Evolutionary conservation across 192 early-diverging fungal species (phyloP), one percentile per base, ranked within the genome.

Genomic region (Dimargaris cristalligena): DNA sequence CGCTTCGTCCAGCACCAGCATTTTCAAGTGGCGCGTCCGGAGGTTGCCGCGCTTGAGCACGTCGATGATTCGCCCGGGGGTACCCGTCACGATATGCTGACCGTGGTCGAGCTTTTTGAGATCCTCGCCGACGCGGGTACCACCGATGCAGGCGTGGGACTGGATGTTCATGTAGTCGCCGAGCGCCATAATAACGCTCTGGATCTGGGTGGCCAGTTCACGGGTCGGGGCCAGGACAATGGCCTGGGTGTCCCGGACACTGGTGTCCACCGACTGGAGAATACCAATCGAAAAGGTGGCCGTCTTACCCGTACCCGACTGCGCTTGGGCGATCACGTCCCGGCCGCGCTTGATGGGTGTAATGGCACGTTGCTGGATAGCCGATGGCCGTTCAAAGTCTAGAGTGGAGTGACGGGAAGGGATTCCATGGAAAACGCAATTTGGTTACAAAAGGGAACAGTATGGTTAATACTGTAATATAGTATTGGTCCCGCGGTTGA

Each of bases 221-320:
- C 94, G 85, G 1, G 94, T 97, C 10, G 94, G 94, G 26, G 90
- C 87, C 33, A 97, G 71, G 34, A 97, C 86, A 38, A 97, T 77
- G 9, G 90, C 92, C 67, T 98, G 94, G 0, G 87, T 90, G 63
- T 96, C 92, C 58, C 89, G 78, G 18, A 86, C 61, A 13, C 81
- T 76, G 13, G 91, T 93, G 59, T 92, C 89, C 66, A 97, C 93
- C 18, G 74, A 72, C 68, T 97, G 92, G 34, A 97, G 75, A 41
- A 85, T 86, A 13, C 90, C 88, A 60, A 97, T 97, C 1, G 89
- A 91, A 73, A 97, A 92, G 0, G 94, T 95, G 38, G 91, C 94
- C 0, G 94, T 97, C 70, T 97, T 97, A 72, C 94, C 94, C 59
- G 94, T 97, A 65, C 94, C 94, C 38, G 94, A 95, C 77, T 97